phyloP scores from a whole-genome alignment of 768 basidiomycete species.

The Panus rudis region DNA sequence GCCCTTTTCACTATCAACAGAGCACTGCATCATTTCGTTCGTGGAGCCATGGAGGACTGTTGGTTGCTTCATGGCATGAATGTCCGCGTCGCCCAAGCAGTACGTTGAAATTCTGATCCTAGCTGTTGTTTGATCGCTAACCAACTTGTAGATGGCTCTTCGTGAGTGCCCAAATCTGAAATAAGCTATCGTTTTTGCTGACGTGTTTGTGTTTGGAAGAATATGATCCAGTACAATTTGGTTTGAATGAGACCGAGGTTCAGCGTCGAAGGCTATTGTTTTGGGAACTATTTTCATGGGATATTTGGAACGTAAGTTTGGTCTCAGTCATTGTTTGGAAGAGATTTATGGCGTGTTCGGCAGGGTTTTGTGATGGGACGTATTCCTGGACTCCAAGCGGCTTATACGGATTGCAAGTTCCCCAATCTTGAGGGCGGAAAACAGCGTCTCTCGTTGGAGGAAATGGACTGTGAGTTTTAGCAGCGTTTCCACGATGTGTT shows the following conservation, averaged over 20 bases:
- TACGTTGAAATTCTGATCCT: conserved; percentile 20
- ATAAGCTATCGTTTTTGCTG: not conserved
- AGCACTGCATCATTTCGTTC: conserved; percentile 36
- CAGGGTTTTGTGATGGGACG: conserved; percentile 46
- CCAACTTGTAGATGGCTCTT: conserved; percentile 35
- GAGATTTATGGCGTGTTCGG: not conserved
- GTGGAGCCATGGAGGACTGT: conserved; percentile 35
- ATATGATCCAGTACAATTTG: conserved; percentile 45
- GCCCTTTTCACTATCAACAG: conserved; percentile 38
- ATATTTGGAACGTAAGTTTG: conserved; percentile 41
- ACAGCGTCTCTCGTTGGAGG: conserved; percentile 24
- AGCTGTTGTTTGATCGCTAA: not conserved
- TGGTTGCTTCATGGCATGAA: conserved; percentile 44
- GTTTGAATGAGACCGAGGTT: conserved; percentile 35
- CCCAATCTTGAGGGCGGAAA: conserved; percentile 45
- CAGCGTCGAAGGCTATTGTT: conserved; percentile 41
- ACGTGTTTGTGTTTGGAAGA: no score
- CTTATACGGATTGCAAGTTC: conserved; percentile 44
- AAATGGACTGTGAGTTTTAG: conserved; percentile 30
- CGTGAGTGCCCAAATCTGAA: no score
- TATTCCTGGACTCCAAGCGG: conserved; percentile 37
- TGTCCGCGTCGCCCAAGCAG: conserved; percentile 36
- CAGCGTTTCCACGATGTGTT: not conserved
- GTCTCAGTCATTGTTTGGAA: not conserved
- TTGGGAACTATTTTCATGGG: conserved; percentile 47